Percentiles rank a stretch among this genome's conserved stretches.
phyloP scores from a whole-genome alignment of 305 asterid genomes.

The Andrographis paniculata region DNA sequence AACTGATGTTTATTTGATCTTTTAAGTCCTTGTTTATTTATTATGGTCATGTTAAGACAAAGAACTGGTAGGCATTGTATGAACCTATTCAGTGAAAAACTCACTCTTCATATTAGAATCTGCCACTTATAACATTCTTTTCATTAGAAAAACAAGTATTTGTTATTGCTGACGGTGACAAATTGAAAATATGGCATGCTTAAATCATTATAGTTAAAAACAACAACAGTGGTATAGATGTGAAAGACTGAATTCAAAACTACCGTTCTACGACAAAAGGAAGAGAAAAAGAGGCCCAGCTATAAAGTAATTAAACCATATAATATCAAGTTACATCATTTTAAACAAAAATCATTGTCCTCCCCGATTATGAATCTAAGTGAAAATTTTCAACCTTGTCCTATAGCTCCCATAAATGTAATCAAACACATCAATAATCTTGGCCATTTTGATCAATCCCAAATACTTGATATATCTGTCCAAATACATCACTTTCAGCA shows the following conservation, averaged over 20 bases:
- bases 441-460: not conserved
- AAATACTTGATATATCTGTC: slow-evolving; percentile 11
- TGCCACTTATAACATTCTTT: too few relatives aligned
- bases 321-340: not conserved
- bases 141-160: not conserved
- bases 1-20: too few relatives aligned
- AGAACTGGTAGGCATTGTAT: too few relatives aligned
- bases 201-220: not conserved
- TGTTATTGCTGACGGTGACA: not conserved
- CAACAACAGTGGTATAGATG: slow-evolving; percentile 2
- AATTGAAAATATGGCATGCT: not conserved
- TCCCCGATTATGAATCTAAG: not conserved
- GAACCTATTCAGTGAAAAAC: too few relatives aligned
- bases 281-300: not conserved
- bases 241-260: slow-evolving; percentile 11
- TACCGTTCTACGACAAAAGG: slow-evolving; percentile 3
- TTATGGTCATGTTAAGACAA: too few relatives aligned
- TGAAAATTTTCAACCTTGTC: not conserved
- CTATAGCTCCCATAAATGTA: not conserved
- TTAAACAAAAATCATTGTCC: not conserved
- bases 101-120: too few relatives aligned
- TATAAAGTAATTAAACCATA: not conserved
- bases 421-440: slow-evolving; percentile 2
- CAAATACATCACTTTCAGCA: slow-evolving; percentile 15
- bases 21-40: too few relatives aligned